These are phyloP conservation scores for Gelatoporia subvermispora DNA, from an alignment of 768 basidiomycete species.

Conservation along the genomic window DNA sequence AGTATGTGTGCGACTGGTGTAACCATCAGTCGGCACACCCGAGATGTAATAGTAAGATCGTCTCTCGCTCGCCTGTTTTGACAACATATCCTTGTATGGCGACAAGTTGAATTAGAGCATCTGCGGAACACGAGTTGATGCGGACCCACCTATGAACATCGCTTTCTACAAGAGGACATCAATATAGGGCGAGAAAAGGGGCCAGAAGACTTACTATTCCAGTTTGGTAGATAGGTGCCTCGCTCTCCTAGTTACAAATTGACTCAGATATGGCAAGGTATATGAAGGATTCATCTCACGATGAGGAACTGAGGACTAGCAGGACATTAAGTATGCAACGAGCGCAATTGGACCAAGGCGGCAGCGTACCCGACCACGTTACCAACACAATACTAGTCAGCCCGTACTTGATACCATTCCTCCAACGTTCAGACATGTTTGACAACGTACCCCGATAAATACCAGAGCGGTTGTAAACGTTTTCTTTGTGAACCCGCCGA, in stretches of 20 bases:
- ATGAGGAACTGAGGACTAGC: constrained; percentile 15
- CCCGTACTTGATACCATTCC: no score
- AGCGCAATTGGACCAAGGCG: no score
- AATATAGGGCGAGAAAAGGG: no score
- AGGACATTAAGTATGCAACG: no score
- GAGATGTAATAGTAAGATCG: no score
- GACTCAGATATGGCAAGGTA: no score
- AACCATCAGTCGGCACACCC: not conserved
- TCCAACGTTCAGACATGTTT: no score
- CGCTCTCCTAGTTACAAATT: constrained; percentile 5
- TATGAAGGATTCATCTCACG: not conserved
- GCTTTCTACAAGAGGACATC: no score
- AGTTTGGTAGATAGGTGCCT: constrained; percentile 12
- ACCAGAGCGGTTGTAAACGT: constrained; percentile 25
- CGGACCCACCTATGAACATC: constrained; percentile 13
- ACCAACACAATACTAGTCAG: constrained; percentile 11
- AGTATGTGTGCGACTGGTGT: constrained; percentile 5
- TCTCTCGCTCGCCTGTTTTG: constrained; percentile 8
- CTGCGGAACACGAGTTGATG: not conserved
- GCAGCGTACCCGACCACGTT: constrained; percentile 14
- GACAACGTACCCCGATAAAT: constrained; percentile 22
- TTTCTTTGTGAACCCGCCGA: constrained; percentile 26
- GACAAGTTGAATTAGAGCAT: no score
- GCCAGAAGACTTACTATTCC: no score
- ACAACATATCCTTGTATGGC: constrained; percentile 11